Percentiles rank a stretch among this genome's conserved stretches.
These are phyloP conservation scores for Schwanniomyces sp. DNA, from an alignment of 805 yeast species.

Conservation along the genomic window DNA sequence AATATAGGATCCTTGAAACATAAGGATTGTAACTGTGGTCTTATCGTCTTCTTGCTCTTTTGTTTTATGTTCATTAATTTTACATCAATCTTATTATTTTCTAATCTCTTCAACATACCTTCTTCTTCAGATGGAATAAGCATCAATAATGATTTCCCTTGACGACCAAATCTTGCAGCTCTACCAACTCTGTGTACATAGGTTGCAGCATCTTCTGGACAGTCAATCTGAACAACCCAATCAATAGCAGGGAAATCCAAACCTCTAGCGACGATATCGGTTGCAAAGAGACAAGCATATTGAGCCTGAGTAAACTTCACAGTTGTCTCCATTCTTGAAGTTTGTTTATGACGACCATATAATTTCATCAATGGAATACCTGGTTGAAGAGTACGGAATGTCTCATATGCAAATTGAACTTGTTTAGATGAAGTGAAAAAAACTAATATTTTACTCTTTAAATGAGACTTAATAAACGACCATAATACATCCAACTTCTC, in stretches of 20 bases:
- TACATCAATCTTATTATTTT: conserved; percentile 64
- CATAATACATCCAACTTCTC: conserved; percentile 85
- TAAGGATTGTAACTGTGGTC: conserved; percentile 81
- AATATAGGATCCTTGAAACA: conserved; percentile 90
- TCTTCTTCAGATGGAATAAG: conserved; percentile 81
- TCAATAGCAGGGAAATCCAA: conserved; percentile 90
- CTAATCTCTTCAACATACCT: conserved; percentile 65
- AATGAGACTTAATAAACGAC: conserved; percentile 82
- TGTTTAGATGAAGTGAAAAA: conserved; percentile 87
- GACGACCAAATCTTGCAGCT: conserved; percentile 82
- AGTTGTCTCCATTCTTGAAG: conserved; percentile 82
- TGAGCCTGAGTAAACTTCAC: conserved; percentile 75
- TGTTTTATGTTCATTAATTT: conserved; percentile 73
- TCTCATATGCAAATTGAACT: conserved; percentile 85
- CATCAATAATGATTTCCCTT: conserved; percentile 80
- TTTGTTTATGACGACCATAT: conserved; percentile 88
- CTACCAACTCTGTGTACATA: conserved; percentile 92
- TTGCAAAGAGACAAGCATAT: conserved; percentile 80
- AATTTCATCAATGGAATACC: conserved; percentile 85
- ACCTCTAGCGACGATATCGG: conserved; percentile 91
- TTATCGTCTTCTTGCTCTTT: conserved; percentile 70
- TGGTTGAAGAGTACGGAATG: conserved; percentile 84
- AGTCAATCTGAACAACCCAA: conserved; percentile 92
- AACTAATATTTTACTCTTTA: conserved; percentile 76
- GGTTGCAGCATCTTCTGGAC: conserved; percentile 88